Evolutionary conservation across 441 rosid species (phyloP).

Genomic region (Hura crepitans): DNA sequence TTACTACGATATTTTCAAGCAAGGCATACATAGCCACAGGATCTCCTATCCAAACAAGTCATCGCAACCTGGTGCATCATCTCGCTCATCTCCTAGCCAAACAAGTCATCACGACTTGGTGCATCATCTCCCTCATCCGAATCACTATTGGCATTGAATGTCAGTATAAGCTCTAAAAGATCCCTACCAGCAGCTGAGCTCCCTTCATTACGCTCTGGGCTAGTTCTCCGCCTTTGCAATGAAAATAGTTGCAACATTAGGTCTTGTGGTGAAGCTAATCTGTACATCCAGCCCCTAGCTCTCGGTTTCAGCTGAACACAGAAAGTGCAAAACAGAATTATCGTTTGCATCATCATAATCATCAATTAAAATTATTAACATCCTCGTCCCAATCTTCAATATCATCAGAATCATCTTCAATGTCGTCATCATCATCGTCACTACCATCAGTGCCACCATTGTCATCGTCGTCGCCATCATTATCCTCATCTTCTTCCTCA

Average conservation of each 20-base stretch:
- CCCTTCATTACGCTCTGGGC: conserved; percentile 37
- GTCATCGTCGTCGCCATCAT: conserved; percentile 19
- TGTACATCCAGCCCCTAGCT: conserved; percentile 56
- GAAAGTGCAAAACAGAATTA: conserved; percentile 38
- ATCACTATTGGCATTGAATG: conserved; percentile 22
- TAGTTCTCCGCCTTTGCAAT: conserved; percentile 37
- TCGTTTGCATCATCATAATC: conserved; percentile 21
- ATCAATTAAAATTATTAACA: background rate
- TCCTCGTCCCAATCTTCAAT: conserved; percentile 13
- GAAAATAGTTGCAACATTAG: conserved; percentile 63
- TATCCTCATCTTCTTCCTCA: conserved; percentile 23
- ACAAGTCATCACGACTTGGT: conserved; percentile 11
- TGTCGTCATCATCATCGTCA: conserved; percentile 14
- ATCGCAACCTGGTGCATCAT: conserved; percentile 3
- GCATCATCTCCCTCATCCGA: conserved; percentile 14
- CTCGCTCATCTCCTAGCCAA: conserved; percentile 10
- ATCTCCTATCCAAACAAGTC: conserved; percentile 11
- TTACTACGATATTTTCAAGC: background rate
- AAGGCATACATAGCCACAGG: background rate
- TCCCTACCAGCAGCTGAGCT: conserved; percentile 29
- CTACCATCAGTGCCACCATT: conserved; percentile 14
- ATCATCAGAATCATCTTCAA: conserved; percentile 9
- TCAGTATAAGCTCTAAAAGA: conserved; percentile 16
- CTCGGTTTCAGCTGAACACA: conserved; percentile 56
- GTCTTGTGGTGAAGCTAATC: conserved; percentile 48